phyloP scores from a whole-genome alignment of 176 grass and related monocot genomes.

The Zoysia pacifica region DNA sequence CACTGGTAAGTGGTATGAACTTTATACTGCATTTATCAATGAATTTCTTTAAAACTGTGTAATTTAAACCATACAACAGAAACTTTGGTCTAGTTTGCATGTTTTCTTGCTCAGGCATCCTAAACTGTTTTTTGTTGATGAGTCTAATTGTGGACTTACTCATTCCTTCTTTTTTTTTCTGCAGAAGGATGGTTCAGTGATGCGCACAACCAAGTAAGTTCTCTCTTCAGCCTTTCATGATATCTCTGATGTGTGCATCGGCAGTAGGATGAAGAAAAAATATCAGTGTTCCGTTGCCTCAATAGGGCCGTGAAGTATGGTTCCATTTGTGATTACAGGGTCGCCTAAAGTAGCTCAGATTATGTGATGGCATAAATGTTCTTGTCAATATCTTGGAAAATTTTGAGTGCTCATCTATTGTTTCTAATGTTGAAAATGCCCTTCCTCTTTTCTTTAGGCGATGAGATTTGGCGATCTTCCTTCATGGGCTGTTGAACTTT shows the following conservation, averaged over 20 bases:
- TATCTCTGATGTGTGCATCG: not conserved
- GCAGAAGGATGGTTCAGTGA: constrained; percentile 89
- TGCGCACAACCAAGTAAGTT: constrained; percentile 72
- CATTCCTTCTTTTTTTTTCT: constrained; percentile 38
- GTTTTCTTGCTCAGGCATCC: constrained; percentile 12
- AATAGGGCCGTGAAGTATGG: not conserved
- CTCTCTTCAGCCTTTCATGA: constrained; percentile 8
- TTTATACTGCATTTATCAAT: not conserved
- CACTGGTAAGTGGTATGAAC: not conserved
- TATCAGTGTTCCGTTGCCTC: not conserved
- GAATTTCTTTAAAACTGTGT: not conserved
- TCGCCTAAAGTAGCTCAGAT: not conserved
- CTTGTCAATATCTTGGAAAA: not conserved
- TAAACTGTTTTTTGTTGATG: not conserved
- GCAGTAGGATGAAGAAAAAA: not conserved
- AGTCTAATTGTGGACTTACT: not conserved
- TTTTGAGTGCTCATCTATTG: not conserved
- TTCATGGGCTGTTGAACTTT: constrained; percentile 65
- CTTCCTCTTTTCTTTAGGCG: constrained; percentile 38
- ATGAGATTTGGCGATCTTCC: constrained; percentile 95
- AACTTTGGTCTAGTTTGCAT: not conserved
- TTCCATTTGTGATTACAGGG: not conserved
- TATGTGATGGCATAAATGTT: not conserved
- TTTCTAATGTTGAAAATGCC: not conserved
- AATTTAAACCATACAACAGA: not conserved